Evolutionary conservation across 129 eudicot genomes (phyloP).

Genomic region (Pulicaria dysenterica): DNA sequence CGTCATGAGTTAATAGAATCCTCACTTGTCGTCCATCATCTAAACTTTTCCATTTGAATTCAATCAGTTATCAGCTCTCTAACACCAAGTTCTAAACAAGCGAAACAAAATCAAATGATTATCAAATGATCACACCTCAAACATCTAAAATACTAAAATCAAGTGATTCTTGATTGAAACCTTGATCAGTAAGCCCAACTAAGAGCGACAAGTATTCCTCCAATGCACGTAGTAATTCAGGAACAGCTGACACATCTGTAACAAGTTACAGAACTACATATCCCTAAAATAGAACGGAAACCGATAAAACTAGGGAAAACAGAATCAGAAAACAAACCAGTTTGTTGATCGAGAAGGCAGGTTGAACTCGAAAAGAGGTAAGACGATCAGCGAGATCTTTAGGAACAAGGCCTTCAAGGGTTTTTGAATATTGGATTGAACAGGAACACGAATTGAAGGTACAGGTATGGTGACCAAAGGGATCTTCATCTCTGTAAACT

Average conservation of each 20-base stretch:
- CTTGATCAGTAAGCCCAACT: constrained; percentile 73
- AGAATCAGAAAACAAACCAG: constrained; percentile 45
- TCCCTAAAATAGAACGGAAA: neutral
- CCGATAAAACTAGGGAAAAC: neutral
- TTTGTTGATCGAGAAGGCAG: constrained; percentile 58
- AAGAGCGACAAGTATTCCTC: constrained; percentile 78
- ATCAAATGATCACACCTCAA: neutral
- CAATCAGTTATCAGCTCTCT: constrained; percentile 63
- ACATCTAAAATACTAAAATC: constrained; percentile 1
- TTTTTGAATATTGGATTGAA: constrained; percentile 42
- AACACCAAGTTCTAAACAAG: constrained; percentile 54
- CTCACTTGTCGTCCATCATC: constrained; percentile 71
- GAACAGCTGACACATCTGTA: constrained; percentile 68
- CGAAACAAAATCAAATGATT: neutral
- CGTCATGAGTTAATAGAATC: constrained; percentile 10
- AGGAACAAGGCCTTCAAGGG: constrained; percentile 67
- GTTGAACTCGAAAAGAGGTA: constrained; percentile 58
- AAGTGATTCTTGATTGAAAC: constrained; percentile 30
- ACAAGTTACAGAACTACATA: constrained; percentile 3
- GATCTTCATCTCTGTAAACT: constrained; percentile 45
- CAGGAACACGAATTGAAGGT: constrained; percentile 65
- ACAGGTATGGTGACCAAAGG: constrained; percentile 61
- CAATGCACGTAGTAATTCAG: constrained; percentile 57
- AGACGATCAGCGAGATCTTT: constrained; percentile 60
- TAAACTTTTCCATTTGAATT: constrained; percentile 80